Evolutionary conservation across 2,329 filamentous ascomycete species (phyloP).

Genomic region (Elsinoe perseae): DNA sequence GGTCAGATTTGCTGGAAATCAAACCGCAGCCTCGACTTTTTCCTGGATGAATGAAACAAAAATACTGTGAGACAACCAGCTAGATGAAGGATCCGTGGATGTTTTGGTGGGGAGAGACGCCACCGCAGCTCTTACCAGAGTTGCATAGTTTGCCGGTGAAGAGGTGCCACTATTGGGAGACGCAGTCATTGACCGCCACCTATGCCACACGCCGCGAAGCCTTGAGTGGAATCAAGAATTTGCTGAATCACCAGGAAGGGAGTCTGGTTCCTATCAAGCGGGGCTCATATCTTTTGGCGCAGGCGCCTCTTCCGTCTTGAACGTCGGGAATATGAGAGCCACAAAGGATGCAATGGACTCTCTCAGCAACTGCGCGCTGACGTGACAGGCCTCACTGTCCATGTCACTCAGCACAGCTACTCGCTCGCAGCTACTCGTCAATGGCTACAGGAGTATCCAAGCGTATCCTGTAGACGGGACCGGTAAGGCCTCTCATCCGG

Average conservation of each 20-base stretch:
- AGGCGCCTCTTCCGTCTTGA: not conserved
- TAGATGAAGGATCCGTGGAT: not conserved
- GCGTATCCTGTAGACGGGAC: not conserved
- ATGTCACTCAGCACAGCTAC: not conserved
- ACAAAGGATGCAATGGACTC: not conserved
- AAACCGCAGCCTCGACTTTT: not conserved
- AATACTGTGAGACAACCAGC: not conserved
- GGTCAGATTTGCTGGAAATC: not conserved
- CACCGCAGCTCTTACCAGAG: not conserved
- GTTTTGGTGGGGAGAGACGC: not conserved
- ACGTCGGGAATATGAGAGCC: not conserved
- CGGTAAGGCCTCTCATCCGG: constrained; percentile 3
- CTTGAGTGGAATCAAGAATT: not conserved
- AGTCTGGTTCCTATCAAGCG: too few species aligned
- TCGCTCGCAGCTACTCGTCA: not conserved
- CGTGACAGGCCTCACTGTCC: not conserved
- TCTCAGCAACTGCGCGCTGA: not conserved
- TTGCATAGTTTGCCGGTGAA: not conserved
- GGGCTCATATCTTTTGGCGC: not conserved
- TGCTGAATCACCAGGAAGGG: too few species aligned
- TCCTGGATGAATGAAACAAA: not conserved
- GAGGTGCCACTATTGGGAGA: not conserved
- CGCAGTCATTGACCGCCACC: not conserved
- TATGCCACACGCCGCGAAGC: not conserved
- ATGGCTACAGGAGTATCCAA: not conserved